Conservation (phyloP, 805 yeast species). For the Yamadazyma takamatsuzukensis region DNA sequence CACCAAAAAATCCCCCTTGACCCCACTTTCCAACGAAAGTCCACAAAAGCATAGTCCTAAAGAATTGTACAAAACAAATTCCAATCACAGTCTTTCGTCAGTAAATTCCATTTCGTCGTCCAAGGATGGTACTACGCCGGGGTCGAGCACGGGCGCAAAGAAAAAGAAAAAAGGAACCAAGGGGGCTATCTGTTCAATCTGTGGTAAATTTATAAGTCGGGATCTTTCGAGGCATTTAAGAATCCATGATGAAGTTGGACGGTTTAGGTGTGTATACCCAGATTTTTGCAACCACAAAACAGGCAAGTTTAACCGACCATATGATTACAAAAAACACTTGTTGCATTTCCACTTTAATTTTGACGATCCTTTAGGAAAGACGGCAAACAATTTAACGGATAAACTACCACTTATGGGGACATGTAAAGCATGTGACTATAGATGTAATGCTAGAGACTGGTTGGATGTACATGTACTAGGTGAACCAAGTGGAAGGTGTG, state of each 20-base stretch:
- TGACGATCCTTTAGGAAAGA: conserved; percentile 38
- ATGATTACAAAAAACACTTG: conserved; percentile 43
- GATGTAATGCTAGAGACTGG: conserved; percentile 53
- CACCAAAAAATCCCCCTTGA: conserved; percentile 6
- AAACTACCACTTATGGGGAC: conserved; percentile 35
- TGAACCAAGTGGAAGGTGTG: too few relatives aligned
- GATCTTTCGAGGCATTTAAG: conserved; percentile 42
- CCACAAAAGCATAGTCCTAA: too few relatives aligned
- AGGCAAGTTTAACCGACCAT: conserved; percentile 41
- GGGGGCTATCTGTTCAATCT: conserved; percentile 36
- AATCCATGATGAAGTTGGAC: conserved; percentile 40
- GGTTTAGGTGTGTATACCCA: conserved; percentile 43
- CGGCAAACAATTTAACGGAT: conserved; percentile 38
- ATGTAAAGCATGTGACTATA: conserved; percentile 46
- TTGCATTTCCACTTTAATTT: conserved; percentile 40
- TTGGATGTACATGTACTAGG: conserved; percentile 50
- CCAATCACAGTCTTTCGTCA: conserved; percentile 12
- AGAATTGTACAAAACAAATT: conserved; percentile 6
- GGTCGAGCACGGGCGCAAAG: conserved; percentile 2
- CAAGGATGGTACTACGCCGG: conserved; percentile 5
- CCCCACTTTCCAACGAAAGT: conserved; percentile 6
- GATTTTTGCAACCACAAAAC: conserved; percentile 39
- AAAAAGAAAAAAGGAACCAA: conserved; percentile 28
- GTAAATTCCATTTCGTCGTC: conserved; percentile 11
- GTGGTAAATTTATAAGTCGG: conserved; percentile 39